Conservation (phyloP, 345 rosid species). For the Eucalyptus fibrosa region DNA sequence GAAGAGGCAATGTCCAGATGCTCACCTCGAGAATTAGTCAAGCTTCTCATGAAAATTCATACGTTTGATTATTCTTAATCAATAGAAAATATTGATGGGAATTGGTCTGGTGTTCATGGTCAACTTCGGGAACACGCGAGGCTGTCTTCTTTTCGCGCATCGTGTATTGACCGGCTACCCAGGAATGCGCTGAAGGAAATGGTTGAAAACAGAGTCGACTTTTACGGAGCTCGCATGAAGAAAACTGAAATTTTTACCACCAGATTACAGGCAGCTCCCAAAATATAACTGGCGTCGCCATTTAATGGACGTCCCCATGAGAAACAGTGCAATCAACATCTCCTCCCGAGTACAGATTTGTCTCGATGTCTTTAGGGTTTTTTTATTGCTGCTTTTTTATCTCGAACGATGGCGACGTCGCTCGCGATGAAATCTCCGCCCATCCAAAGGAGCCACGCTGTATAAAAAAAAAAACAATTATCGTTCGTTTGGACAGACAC, state of each 20-base stretch:
- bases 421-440: not conserved
- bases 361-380: not conserved
- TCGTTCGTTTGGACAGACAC: not conserved
- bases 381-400: not conserved
- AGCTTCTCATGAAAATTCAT: not conserved
- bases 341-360: not conserved
- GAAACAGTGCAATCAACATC: not conserved
- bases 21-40: not conserved
- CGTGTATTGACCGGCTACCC: not conserved
- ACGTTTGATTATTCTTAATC: not conserved
- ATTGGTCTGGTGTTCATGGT: not conserved
- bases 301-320: not conserved
- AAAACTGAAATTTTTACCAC: not conserved
- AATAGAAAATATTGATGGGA: not conserved
- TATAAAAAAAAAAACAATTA: not conserved
- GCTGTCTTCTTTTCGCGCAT: not conserved
- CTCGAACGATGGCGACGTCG: not conserved
- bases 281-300: not conserved
- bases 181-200: not conserved
- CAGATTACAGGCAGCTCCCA: not conserved
- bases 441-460: not conserved
- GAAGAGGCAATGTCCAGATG: not conserved
- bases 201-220: not conserved
- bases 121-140: not conserved
- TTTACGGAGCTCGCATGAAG: not conserved